These are phyloP conservation scores for Vinca major DNA, from an alignment of 305 asterid species.

Conservation along the genomic window DNA sequence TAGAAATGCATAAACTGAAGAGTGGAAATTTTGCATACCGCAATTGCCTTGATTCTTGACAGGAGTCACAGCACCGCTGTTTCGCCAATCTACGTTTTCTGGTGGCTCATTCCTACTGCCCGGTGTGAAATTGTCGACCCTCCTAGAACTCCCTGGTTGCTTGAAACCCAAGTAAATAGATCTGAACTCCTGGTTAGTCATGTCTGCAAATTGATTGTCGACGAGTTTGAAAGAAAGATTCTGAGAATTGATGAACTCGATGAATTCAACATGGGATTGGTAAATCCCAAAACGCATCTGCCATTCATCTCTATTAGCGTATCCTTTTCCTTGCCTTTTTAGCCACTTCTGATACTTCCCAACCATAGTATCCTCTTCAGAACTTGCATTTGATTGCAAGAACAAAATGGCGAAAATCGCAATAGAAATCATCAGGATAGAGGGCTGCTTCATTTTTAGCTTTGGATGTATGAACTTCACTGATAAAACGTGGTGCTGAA, in stretches of 20 bases:
- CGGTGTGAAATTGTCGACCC: background rate
- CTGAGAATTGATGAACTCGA: slow-evolving; percentile 44
- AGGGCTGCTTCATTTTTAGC: slow-evolving; percentile 24
- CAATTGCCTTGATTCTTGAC: slow-evolving; percentile 51
- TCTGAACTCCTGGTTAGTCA: slow-evolving; percentile 55
- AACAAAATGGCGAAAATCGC: slow-evolving; percentile 22
- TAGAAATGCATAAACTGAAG: background rate
- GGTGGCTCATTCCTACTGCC: slow-evolving; percentile 14
- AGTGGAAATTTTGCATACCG: slow-evolving; percentile 23
- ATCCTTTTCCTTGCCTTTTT: slow-evolving; percentile 25
- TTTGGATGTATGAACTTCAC: background rate
- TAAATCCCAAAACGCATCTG: slow-evolving; percentile 48
- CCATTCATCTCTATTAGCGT: slow-evolving; percentile 39
- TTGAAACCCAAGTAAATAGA: slow-evolving; percentile 40
- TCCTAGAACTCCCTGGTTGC: slow-evolving; percentile 1
- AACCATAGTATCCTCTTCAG: slow-evolving; percentile 14
- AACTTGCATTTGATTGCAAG: slow-evolving; percentile 23
- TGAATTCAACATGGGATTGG: slow-evolving; percentile 35
- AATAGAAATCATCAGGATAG: slow-evolving; percentile 6
- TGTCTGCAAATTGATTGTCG: slow-evolving; percentile 57
- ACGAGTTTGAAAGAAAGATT: slow-evolving; percentile 44
- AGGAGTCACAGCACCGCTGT: slow-evolving; percentile 48
- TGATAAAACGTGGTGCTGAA: background rate
- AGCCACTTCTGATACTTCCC: slow-evolving; percentile 44
- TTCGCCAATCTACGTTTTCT: slow-evolving; percentile 51